Base-by-base conservation (phyloP, 176 grass and related monocot genomes). In the Phragmites australis region DNA sequence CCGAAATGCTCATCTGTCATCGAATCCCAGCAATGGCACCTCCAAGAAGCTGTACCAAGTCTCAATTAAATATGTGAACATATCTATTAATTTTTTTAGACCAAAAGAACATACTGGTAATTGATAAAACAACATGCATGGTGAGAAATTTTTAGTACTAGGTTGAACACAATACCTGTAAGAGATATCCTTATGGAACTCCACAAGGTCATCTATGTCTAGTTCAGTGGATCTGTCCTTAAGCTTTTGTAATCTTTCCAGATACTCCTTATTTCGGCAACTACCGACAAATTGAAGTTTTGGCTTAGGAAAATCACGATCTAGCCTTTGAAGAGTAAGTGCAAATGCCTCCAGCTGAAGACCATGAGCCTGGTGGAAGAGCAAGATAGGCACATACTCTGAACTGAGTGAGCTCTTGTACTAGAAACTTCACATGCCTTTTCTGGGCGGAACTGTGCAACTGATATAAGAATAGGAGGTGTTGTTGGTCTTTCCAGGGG, bases 1-100 rank as follows among this genome's bases (percentile, higher is more conserved):
- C 92, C 92, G 74, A 99, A 93, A 88, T 99, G 93, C 63, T 99
- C 96, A 84, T 99, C 96, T 37, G 92, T 85, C 96, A 99, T 95
- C 15, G 90, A 93, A 87, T 99, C 75, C 96, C 96, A 26, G 66
- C 75, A 79, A 99, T 65, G 51, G 96, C 88, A 76, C 86, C 87
- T 61, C 90, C 90, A 11, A 99, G 87, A 89, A 99, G 88, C 58
- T 84, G 68, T 80, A 91, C 79, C 70, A 99, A 86, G 65, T 88
- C 93, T 23, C 96, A 95, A 86, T 54, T 81, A 74, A 25, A 65
- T 32, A 13, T 69, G 89, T 44, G 13, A 81, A 59, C 22, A 57
- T 46, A 74, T 5, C 8, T 65, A 23, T 71, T 45, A 85, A 45
- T 48, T 5, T 30, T 32, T 15, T 6, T n/a, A n/a, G n/a, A n/a